Conservation (phyloP, 495 filamentous ascomycete genomes). For the Aspergillus hancockii region DNA sequence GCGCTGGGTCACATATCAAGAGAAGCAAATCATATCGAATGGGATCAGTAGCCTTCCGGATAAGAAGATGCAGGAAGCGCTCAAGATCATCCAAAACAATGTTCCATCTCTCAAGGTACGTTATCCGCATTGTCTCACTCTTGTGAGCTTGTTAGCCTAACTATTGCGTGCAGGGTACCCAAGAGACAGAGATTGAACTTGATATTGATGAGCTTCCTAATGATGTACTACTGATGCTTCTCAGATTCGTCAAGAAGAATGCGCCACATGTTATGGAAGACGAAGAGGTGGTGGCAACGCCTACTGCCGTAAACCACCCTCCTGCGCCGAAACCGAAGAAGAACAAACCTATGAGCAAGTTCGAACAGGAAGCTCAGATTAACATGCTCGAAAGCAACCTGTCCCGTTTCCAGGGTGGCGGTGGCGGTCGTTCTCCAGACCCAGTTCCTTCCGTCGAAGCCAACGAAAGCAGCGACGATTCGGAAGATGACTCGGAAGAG, state of each 20-base stretch:
- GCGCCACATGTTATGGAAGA: conserved; percentile 56
- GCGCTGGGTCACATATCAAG: conserved; percentile 63
- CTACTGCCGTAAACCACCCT: conserved; percentile 47
- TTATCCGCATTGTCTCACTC: conserved; percentile 8
- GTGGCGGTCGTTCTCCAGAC: conserved; percentile 41
- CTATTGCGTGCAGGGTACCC: conserved; percentile 51
- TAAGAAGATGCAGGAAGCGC: conserved; percentile 70
- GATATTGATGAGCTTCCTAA: conserved; percentile 84
- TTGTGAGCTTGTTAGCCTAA: conserved; percentile 20
- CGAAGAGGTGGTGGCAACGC: conserved; percentile 35
- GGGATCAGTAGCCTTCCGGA: conserved; percentile 75
- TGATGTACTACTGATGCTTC: conserved; percentile 71
- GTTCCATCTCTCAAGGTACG: conserved; percentile 72
- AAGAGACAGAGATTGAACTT: conserved; percentile 85
- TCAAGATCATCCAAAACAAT: conserved; percentile 88
- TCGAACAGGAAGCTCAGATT: conserved; percentile 88
- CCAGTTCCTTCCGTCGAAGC: conserved; percentile 47
- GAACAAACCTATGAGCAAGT: conserved; percentile 98
- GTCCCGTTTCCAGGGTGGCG: conserved; percentile 49
- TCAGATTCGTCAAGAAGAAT: conserved; percentile 71
- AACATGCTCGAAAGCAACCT: conserved; percentile 66
- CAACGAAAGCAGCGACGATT: conserved; percentile 52
- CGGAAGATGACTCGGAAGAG: conserved; percentile 55
- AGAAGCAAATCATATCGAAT: conserved; percentile 85
- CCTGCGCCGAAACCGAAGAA: conserved; percentile 78